Percentiles rank a stretch among this genome's conserved stretches.
Evolutionary conservation across 805 yeast genomes (phyloP).

Genomic region (Barnettozyma salicaria): DNA sequence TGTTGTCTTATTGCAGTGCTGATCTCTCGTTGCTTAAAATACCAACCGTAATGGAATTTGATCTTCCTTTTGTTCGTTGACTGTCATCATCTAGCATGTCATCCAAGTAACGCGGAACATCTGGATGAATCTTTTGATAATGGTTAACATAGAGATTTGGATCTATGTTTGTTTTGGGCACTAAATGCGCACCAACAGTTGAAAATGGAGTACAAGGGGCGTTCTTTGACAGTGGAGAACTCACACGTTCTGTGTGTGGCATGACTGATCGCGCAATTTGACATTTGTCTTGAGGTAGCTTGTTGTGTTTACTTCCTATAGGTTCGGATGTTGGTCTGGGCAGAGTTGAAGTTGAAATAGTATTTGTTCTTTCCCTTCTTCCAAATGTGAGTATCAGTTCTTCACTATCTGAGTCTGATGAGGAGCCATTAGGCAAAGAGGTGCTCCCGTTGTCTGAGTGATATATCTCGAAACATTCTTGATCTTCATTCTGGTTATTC

Average conservation of each 20-base stretch:
- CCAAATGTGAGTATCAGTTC: conserved; percentile 9
- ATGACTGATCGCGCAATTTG: neutral
- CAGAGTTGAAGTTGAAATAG: conserved; percentile 5
- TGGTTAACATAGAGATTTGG: conserved; percentile 32
- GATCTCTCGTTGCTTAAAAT: conserved; percentile 6
- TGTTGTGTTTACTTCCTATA: conserved; percentile 14
- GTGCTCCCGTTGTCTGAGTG: conserved; percentile 2
- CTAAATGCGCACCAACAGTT: conserved; percentile 26
- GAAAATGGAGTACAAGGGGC: conserved; percentile 32
- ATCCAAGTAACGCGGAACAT: conserved; percentile 1
- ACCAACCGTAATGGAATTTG: conserved; percentile 25
- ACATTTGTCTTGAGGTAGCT: neutral
- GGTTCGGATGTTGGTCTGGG: conserved; percentile 18
- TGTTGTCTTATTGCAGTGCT: too few species aligned
- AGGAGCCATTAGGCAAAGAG: neutral
- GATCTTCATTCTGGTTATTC: neutral
- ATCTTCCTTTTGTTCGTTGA: conserved; percentile 14
- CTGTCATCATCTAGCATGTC: neutral
- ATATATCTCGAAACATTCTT: conserved; percentile 35
- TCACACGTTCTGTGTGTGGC: conserved; percentile 18
- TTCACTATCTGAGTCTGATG: conserved; percentile 6
- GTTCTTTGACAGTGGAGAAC: conserved; percentile 31
- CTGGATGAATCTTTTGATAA: conserved; percentile 36
- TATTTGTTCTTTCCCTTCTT: conserved; percentile 23
- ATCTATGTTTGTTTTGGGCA: conserved; percentile 5